A percentile compares a stretch with the other conserved stretches of the same genome.
Conservation (phyloP, 1,284 basidiomycete species). For the Golubevia sp. region DNA sequence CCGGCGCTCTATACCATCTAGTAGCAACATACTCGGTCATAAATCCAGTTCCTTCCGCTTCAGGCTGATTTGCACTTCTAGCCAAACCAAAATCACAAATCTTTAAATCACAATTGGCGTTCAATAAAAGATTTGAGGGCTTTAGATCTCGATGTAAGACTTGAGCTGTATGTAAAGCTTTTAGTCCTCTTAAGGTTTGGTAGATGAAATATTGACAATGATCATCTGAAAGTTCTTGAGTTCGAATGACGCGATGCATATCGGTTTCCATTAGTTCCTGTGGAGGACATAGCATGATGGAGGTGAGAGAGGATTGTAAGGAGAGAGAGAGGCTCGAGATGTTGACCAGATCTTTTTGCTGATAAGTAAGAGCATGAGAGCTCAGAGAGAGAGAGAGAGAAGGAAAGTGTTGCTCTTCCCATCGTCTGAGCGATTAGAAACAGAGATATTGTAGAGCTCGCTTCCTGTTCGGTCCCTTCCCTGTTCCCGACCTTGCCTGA, state of each 20-base stretch:
- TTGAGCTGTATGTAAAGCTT: constrained; percentile 58
- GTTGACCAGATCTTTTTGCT: no score
- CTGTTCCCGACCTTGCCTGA: no score
- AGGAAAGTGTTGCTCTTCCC: no score
- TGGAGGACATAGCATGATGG: not conserved
- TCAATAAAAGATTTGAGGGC: constrained; percentile 53
- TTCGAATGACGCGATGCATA: constrained; percentile 58
- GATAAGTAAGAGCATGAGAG: not conserved
- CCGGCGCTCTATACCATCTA: constrained; percentile 58
- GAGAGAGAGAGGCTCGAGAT: no score
- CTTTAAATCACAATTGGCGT: constrained; percentile 58
- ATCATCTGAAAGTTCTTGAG: constrained; percentile 67
- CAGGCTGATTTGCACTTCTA: constrained; percentile 50
- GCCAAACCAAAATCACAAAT: constrained; percentile 62
- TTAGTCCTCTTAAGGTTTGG: constrained; percentile 66
- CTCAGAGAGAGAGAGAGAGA: not conserved
- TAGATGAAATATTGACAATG: constrained; percentile 96
- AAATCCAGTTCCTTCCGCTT: constrained; percentile 55
- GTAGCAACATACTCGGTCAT: constrained; percentile 62
- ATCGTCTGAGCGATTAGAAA: no score
- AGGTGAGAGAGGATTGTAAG: not conserved
- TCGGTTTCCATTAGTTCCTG: constrained; percentile 62
- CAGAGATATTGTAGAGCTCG: no score
- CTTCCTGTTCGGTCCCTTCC: no score
- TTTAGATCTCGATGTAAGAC: constrained; percentile 59